phyloP scores from a whole-genome alignment of 1,284 basidiomycete species.

The Ceratobasidium sp. region DNA sequence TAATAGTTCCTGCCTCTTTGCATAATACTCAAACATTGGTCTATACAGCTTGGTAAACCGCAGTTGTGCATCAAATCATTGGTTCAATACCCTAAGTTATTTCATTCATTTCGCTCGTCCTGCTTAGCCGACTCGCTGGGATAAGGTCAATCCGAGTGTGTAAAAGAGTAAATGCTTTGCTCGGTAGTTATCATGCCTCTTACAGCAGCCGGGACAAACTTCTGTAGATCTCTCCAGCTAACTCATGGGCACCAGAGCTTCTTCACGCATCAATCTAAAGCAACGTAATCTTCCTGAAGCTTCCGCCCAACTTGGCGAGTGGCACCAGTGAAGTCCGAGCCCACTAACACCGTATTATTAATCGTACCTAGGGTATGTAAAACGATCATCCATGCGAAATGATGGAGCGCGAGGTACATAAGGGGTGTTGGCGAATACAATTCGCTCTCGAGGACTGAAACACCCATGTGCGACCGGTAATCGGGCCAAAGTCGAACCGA shows the following conservation, averaged over 20 bases:
- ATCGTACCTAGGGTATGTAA: neutral
- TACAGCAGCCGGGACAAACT: neutral
- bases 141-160: no score
- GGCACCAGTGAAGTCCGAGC: neutral
- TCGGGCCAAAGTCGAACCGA: constrained; percentile 15
- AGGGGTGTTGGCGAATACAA: no score
- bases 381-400: neutral
- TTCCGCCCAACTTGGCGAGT: neutral
- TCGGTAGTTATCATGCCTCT: no score
- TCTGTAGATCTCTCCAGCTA: constrained; percentile 4
- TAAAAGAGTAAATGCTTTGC: no score
- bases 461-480: constrained; percentile 5
- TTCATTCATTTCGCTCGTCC: no score
- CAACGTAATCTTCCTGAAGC: neutral
- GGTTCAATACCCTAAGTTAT: no score
- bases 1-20: no score
- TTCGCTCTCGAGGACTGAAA: neutral
- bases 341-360: no score
- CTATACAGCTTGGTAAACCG: no score
- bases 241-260: neutral
- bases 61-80: no score
- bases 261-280: neutral
- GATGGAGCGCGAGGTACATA: neutral
- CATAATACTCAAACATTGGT: no score
- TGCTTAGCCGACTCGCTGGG: no score